Evolutionary conservation across 495 filamentous ascomycete species (phyloP).

Genomic region (Alectoria sarmentosa): DNA sequence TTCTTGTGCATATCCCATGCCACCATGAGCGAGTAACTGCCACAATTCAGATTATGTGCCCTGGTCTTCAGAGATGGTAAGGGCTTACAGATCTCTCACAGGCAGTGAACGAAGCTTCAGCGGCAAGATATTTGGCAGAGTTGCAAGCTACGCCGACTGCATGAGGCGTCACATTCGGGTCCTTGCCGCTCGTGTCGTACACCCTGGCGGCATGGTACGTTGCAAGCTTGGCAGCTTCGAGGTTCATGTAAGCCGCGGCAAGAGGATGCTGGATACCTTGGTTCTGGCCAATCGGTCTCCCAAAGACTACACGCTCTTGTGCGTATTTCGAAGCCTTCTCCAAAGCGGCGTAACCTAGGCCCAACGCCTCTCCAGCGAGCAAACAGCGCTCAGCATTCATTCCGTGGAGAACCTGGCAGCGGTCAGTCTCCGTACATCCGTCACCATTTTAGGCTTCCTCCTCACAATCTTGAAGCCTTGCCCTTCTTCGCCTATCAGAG

Average conservation of each 20-base stretch:
- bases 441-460: background rate
- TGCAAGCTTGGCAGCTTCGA: constrained; percentile 71
- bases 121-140: constrained; percentile 70
- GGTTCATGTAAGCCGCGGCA: constrained; percentile 65
- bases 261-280: constrained; percentile 71
- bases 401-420: constrained; percentile 55
- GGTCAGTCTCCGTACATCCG: background rate
- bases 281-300: constrained; percentile 64
- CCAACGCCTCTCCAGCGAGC: constrained; percentile 69
- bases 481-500: constrained; percentile 60
- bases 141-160: constrained; percentile 67
- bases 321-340: constrained; percentile 59
- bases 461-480: constrained; percentile 62
- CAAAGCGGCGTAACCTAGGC: constrained; percentile 68
- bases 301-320: constrained; percentile 61
- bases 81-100: constrained; percentile 55
- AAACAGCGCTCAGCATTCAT: constrained; percentile 81
- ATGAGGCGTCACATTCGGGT: constrained; percentile 32
- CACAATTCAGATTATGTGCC: background rate
- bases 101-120: constrained; percentile 68
- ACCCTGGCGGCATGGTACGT: constrained; percentile 72
- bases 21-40: constrained; percentile 51
- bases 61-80: background rate
- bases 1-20: constrained; percentile 73
- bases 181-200: constrained; percentile 50